phyloP scores from a whole-genome alignment of 2,329 filamentous ascomycete genomes.

The Verticillium zaregamsianum region DNA sequence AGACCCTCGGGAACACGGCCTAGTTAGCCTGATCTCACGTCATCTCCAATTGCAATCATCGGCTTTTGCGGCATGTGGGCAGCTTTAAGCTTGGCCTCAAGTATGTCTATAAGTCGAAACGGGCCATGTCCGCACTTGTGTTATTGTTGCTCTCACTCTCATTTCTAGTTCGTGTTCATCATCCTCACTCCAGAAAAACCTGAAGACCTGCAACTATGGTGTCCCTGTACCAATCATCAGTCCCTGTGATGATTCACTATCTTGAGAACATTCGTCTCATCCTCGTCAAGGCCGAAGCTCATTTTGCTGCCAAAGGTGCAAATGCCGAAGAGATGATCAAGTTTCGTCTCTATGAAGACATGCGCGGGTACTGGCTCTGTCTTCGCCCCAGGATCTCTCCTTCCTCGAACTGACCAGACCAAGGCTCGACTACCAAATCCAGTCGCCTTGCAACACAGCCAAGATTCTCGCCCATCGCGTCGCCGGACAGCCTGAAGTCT shows the following conservation, averaged over 20 bases:
- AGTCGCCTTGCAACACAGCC: conserved; percentile 15
- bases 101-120: too few species aligned
- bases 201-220: conserved; percentile 3
- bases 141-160: too few species aligned
- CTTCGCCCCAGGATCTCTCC: not conserved
- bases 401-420: not conserved
- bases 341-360: conserved; percentile 14
- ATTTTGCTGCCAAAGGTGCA: conserved; percentile 5
- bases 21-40: not conserved
- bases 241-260: conserved; percentile 23
- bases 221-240: conserved; percentile 7
- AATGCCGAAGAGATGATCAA: conserved; percentile 14
- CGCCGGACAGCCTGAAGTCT: conserved; percentile 5
- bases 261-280: conserved; percentile 18
- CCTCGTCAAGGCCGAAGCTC: conserved; percentile 11
- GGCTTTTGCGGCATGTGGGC: too few species aligned
- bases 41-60: not conserved
- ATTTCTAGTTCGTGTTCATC: too few species aligned
- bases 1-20: too few species aligned
- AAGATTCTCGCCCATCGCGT: conserved; percentile 14
- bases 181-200: not conserved
- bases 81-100: too few species aligned
- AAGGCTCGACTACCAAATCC: conserved; percentile 16
- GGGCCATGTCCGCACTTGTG: too few species aligned
- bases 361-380: conserved; percentile 11